Evolutionary conservation across 2,329 filamentous ascomycete genomes (phyloP).

Genomic region (Fusarium sarcochroum): DNA sequence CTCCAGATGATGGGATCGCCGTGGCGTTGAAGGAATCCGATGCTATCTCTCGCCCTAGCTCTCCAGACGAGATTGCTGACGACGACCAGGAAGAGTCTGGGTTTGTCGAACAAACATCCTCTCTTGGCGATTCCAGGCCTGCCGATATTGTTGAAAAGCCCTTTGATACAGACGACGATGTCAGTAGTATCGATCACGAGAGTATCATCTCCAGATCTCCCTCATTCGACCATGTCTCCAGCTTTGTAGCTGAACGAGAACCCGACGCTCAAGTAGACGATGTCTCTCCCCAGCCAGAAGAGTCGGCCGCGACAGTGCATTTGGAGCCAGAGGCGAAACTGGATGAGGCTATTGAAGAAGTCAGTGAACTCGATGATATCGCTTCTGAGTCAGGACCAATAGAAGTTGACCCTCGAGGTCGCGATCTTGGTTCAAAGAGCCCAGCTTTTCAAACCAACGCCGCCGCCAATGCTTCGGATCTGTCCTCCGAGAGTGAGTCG

Average conservation of each 20-base stretch:
- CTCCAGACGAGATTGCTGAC: slow-evolving; percentile 4
- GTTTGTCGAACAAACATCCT: slow-evolving; percentile 1
- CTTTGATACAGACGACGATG: neutral
- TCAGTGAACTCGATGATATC: slow-evolving; percentile 2
- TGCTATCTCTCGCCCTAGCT: slow-evolving; percentile 7
- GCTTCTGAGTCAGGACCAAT: neutral
- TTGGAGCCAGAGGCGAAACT: neutral
- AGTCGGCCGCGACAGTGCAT: neutral
- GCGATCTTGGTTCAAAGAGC: neutral
- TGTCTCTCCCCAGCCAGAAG: neutral
- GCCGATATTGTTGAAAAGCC: neutral
- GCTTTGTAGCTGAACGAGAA: neutral
- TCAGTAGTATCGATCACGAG: neutral
- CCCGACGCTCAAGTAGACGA: slow-evolving; percentile 7
- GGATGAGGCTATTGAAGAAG: slow-evolving; percentile 1
- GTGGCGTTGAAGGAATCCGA: neutral
- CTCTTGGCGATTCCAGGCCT: neutral
- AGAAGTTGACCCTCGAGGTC: neutral
- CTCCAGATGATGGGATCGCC: neutral
- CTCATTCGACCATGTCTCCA: slow-evolving; percentile 2
- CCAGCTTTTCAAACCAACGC: neutral
- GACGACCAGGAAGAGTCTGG: neutral
- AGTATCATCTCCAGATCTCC: slow-evolving; percentile 2
- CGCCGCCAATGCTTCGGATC: neutral
- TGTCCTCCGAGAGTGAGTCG: slow-evolving; percentile 2